phyloP scores from a whole-genome alignment of 257 asterid species.

The Solanum virginianum region DNA sequence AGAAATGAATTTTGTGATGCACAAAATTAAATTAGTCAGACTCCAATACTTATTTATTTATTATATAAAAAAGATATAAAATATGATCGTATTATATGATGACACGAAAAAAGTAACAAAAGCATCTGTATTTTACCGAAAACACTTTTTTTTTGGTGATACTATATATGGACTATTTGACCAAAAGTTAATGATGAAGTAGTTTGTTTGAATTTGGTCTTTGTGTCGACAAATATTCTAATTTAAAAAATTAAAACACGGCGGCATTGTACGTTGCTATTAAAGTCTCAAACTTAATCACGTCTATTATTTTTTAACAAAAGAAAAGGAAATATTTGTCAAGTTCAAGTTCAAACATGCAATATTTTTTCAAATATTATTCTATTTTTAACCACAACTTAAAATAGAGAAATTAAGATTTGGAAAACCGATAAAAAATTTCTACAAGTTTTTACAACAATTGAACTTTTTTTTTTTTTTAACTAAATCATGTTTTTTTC shows the following conservation, averaged over 20 bases:
- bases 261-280: neutral
- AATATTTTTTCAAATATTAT: too few species aligned
- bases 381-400: neutral
- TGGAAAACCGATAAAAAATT: neutral
- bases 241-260: neutral
- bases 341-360: neutral
- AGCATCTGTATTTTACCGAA: too few species aligned
- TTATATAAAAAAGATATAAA: too few species aligned
- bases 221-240: neutral
- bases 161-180: neutral
- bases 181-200: neutral
- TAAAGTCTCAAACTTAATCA: neutral
- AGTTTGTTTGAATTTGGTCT: neutral
- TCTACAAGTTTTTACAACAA: neutral
- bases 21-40: too few species aligned
- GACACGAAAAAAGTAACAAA: too few species aligned
- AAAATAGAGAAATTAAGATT: neutral
- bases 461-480: neutral
- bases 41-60: too few species aligned
- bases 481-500: neutral
- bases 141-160: too few species aligned
- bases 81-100: too few species aligned
- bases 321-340: too few species aligned
- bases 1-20: neutral
- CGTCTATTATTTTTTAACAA: neutral